Evolutionary conservation across 108 stramenopile genomes (phyloP), one percentile per base, ranked within the genome.

Genomic region (Thalassiosira profunda): DNA sequence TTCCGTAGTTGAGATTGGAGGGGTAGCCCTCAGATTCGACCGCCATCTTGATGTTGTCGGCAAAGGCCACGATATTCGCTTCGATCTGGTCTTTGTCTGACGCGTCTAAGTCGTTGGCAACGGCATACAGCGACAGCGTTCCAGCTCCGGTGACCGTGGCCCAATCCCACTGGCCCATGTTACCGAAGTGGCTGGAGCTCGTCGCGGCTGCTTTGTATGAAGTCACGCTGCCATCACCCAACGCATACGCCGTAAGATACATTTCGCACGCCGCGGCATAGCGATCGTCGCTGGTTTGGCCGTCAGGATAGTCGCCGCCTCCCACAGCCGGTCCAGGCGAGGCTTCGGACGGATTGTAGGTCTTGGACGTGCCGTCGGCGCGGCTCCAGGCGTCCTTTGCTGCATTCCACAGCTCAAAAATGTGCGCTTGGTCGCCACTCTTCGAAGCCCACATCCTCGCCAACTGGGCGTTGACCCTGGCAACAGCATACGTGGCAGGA

Each of bases 221-320:
- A 18, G 35, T 18, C 1, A 46, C 43, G 15, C 17, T 7, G 24
- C 40, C 21, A 31, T 70, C 68, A n/a, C 46, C 58, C 17, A 70
- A 24, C 20, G 58, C 68, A 11, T 47, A 58, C n/a, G 68, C 68
- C 7, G 68, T 60, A 12, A 70, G 59, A 25, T 70, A 70, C 68
- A 70, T 70, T 30, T 70, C 68, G 45, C 44, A 46, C 26, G 68
- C 68, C 28, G 68, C 68, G 6, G 68, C 60, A 18, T 70, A 70
- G 9, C 25, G 43, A 62, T 70, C 68, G 29, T 70, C 68, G 17
- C 18, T 12, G 23, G 61, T 15, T 11, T 15, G 12, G 28, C 68
- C 58, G n/a, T 70, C 68, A 23, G 58, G 58, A 49, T 70, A 70
- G 33, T 70, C 68, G 0, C 68, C 68, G 36, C 68, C 68, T 3